Percentiles rank a stretch among this genome's conserved stretches.
phyloP scores from a whole-genome alignment of 495 filamentous ascomycete genomes.

The Neurospora sp. region DNA sequence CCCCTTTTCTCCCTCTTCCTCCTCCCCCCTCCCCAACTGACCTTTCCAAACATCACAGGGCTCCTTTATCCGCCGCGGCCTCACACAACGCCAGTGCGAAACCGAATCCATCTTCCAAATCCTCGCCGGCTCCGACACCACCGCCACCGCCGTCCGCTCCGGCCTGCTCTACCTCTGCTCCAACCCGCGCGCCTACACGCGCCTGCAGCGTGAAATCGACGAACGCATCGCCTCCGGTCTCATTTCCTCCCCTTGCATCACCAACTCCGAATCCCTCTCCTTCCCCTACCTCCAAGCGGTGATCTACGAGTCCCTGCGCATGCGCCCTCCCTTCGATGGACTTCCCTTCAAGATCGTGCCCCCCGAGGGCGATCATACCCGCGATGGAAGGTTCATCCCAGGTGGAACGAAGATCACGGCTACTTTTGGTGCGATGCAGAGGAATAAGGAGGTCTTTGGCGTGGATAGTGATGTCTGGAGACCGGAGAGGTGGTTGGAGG shows the following conservation, averaged over 20 bases:
- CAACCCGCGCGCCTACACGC: constrained; percentile 33
- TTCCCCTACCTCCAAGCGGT: constrained; percentile 38
- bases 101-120: constrained; percentile 32
- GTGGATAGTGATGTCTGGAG: constrained; percentile 37
- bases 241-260: constrained; percentile 22
- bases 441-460: constrained; percentile 34
- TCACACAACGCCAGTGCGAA: constrained; percentile 20
- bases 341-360: constrained; percentile 37
- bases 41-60: constrained; percentile 13
- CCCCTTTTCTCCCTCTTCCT: constrained; percentile 8
- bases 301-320: constrained; percentile 40
- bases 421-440: constrained; percentile 28
- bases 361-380: constrained; percentile 35
- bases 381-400: constrained; percentile 40
- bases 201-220: constrained; percentile 49
- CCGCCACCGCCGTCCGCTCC: constrained; percentile 47
- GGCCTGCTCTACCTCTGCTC: constrained; percentile 43
- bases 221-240: constrained; percentile 19
- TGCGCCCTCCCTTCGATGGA: constrained; percentile 25
- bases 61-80: constrained; percentile 21
- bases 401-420: constrained; percentile 41
- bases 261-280: constrained; percentile 26
- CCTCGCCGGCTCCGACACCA: constrained; percentile 57
- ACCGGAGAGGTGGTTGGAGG: constrained; percentile 48
- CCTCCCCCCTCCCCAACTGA: constrained; percentile 8